phyloP scores from a whole-genome alignment of 2,329 filamentous ascomycete species.

The Trichoderma asperellum region DNA sequence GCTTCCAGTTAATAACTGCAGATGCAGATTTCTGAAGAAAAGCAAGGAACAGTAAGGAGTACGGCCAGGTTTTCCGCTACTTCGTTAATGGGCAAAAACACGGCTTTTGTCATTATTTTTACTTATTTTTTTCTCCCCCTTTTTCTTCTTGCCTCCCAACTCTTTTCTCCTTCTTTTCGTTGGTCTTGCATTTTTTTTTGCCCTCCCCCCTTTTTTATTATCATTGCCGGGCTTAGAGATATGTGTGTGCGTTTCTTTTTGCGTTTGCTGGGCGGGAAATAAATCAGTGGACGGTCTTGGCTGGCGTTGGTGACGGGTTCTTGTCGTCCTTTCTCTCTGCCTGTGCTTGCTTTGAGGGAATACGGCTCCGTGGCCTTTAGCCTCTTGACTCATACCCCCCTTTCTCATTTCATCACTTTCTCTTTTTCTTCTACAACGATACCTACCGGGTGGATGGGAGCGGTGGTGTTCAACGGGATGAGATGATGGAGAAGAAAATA shows the following conservation, averaged over 20 bases:
- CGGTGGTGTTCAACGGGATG: not conserved
- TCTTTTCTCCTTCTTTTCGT: not conserved
- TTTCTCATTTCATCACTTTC: not conserved
- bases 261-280: constrained; percentile 25
- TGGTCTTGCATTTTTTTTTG: not conserved
- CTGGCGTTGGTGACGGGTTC: constrained; percentile 26
- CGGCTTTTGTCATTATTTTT: constrained; percentile 16
- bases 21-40: constrained; percentile 22
- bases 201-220: not conserved
- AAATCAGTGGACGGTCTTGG: constrained; percentile 27
- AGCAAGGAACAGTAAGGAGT: constrained; percentile 28
- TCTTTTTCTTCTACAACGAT: constrained; percentile 4
- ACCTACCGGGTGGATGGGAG: constrained; percentile 5
- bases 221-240: constrained; percentile 26
- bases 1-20: constrained; percentile 27
- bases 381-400: constrained; percentile 19
- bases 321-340: constrained; percentile 22
- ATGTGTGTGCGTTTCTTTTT: constrained; percentile 22
- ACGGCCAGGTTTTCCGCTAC: constrained; percentile 25
- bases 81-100: constrained; percentile 24
- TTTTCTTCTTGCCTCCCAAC: not conserved
- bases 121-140: constrained; percentile 8
- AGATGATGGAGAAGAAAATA: not conserved
- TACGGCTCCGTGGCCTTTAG: constrained; percentile 9
- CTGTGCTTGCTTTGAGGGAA: constrained; percentile 19